Evolutionary conservation across 495 filamentous ascomycete species (phyloP).

Genomic region (Penicillium diatomitis): DNA sequence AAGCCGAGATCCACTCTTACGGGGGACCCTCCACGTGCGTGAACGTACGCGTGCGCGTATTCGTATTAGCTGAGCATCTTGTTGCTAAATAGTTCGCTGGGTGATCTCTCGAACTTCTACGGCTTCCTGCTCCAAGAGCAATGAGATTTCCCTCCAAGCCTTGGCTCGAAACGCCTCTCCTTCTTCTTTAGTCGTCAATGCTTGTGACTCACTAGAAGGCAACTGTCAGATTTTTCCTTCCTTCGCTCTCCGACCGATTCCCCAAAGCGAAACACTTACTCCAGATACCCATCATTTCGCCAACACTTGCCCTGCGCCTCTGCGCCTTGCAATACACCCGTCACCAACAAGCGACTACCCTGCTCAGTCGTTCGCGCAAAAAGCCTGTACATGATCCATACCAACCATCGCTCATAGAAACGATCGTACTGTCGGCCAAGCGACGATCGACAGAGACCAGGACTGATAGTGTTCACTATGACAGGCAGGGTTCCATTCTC

Average conservation of each 20-base stretch:
- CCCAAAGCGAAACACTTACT: slow-evolving; percentile 29
- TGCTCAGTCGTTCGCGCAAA: slow-evolving; percentile 42
- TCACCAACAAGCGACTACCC: slow-evolving; percentile 43
- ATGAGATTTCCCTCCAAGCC: slow-evolving; percentile 33
- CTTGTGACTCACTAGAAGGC: slow-evolving; percentile 31
- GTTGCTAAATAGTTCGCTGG: background rate
- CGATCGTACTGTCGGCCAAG: slow-evolving; percentile 32
- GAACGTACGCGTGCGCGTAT: too few relatives aligned
- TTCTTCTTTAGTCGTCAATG: slow-evolving; percentile 24
- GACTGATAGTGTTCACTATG: slow-evolving; percentile 38
- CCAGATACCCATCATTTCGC: slow-evolving; percentile 37
- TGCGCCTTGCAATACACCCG: slow-evolving; percentile 35
- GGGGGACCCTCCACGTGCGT: slow-evolving; percentile 7
- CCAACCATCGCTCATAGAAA: slow-evolving; percentile 28
- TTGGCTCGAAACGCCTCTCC: slow-evolving; percentile 28
- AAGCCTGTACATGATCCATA: slow-evolving; percentile 29
- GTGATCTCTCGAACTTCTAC: slow-evolving; percentile 12
- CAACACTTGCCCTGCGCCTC: slow-evolving; percentile 45
- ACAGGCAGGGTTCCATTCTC: slow-evolving; percentile 30
- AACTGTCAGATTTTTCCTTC: background rate
- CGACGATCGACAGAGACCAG: slow-evolving; percentile 32
- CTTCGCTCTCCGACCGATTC: background rate
- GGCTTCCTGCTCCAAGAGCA: slow-evolving; percentile 21
- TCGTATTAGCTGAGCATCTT: too few relatives aligned
- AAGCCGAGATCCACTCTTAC: too few relatives aligned